Conservation (phyloP, 2,329 filamentous ascomycete species). For the Penicillium sp. region DNA sequence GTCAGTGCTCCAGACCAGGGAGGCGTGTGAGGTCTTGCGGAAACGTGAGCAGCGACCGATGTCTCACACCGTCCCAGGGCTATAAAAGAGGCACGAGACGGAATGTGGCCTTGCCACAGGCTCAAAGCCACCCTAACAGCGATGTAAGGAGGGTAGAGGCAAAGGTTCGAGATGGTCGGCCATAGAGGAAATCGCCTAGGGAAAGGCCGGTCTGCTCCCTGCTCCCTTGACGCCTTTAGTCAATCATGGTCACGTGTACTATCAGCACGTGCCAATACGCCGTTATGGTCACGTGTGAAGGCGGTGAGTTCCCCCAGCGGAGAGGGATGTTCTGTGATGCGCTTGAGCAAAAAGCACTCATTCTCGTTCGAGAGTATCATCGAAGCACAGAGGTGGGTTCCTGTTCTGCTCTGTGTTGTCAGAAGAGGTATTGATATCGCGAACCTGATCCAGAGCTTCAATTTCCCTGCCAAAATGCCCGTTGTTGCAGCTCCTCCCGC, state of each 20-base stretch:
- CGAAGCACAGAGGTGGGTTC: not conserved
- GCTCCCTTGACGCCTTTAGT: slow-evolving; percentile 29
- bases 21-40: slow-evolving; percentile 37
- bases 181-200: slow-evolving; percentile 32
- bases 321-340: slow-evolving; percentile 20
- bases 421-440: not conserved
- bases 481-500: slow-evolving; percentile 58
- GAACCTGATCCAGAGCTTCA: not conserved
- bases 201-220: slow-evolving; percentile 27
- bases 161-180: slow-evolving; percentile 30
- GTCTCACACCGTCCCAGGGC: slow-evolving; percentile 31
- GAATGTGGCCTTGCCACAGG: slow-evolving; percentile 37
- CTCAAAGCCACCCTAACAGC: slow-evolving; percentile 33
- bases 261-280: slow-evolving; percentile 25
- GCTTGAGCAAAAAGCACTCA: slow-evolving; percentile 25
- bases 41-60: slow-evolving; percentile 36
- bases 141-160: slow-evolving; percentile 22
- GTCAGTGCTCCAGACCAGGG: slow-evolving; percentile 33
- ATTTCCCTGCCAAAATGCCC: slow-evolving; percentile 52
- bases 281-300: slow-evolving; percentile 28
- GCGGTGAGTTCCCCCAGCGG: slow-evolving; percentile 14
- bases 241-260: slow-evolving; percentile 24
- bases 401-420: slow-evolving; percentile 9
- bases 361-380: slow-evolving; percentile 5
- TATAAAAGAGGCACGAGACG: slow-evolving; percentile 35